Conservation (phyloP, 2,329 filamentous ascomycete genomes). For the Coleophoma cylindrospora region DNA sequence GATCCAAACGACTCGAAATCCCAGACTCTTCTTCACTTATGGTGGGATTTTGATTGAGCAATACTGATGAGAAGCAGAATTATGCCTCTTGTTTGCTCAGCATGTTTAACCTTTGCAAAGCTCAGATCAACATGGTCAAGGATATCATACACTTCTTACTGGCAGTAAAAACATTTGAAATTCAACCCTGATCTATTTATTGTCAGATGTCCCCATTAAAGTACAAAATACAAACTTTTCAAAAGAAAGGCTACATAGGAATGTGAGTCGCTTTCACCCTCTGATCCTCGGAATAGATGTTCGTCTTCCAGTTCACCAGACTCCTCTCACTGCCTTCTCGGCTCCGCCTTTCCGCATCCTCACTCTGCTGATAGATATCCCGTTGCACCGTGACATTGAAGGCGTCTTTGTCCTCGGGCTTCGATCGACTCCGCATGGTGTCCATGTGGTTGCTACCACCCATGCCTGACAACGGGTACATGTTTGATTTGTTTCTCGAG, state of each 20-base stretch:
- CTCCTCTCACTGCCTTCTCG: constrained; percentile 15
- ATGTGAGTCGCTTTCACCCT: constrained; percentile 43
- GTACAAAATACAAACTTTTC: too few relatives aligned
- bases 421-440: background rate
- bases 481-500: background rate
- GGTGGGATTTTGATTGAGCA: too few relatives aligned
- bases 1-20: too few relatives aligned
- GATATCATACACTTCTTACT: too few relatives aligned
- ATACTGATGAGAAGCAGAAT: too few relatives aligned
- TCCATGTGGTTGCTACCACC: background rate
- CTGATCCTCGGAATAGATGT: constrained; percentile 26
- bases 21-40: too few relatives aligned
- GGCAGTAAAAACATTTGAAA: too few relatives aligned
- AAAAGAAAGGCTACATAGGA: constrained; percentile 24
- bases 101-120: too few relatives aligned
- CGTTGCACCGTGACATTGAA: background rate
- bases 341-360: background rate
- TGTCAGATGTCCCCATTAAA: too few relatives aligned
- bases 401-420: background rate
- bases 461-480: background rate
- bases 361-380: background rate
- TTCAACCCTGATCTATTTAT: too few relatives aligned
- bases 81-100: too few relatives aligned
- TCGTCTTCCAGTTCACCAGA: constrained; percentile 4
- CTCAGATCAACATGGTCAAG: too few relatives aligned